phyloP scores from a whole-genome alignment of 176 grass and related monocot genomes.

The Oryza brachyantha region DNA sequence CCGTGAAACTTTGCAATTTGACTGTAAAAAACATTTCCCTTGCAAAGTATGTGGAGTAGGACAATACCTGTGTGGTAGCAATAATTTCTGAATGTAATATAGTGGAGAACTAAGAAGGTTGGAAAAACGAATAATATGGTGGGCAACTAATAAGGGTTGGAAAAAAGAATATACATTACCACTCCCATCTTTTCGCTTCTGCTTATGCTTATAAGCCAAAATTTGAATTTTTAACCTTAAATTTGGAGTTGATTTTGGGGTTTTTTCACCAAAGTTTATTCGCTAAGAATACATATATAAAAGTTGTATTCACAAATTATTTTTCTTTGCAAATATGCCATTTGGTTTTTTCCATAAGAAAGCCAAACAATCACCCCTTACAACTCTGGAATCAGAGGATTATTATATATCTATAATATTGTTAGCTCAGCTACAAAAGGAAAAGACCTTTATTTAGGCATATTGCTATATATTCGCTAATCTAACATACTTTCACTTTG shows the following conservation, averaged over 20 bases:
- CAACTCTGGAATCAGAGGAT: neutral
- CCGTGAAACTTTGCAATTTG: neutral
- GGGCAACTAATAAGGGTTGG: neutral
- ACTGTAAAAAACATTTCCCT: neutral
- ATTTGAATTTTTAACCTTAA: too few relatives aligned
- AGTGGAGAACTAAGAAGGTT: neutral
- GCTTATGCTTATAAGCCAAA: too few relatives aligned
- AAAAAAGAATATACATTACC: neutral
- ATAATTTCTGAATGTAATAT: neutral
- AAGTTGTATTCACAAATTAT: too few relatives aligned
- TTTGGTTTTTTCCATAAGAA: too few relatives aligned
- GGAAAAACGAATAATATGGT: too few relatives aligned
- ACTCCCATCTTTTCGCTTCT: too few relatives aligned
- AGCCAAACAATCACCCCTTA: too few relatives aligned
- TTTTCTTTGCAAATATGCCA: too few relatives aligned
- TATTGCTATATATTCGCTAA: slow-evolving; percentile 5
- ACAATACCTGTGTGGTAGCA: neutral
- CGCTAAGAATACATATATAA: too few relatives aligned
- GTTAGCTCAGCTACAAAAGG: neutral
- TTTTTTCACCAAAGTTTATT: too few relatives aligned
- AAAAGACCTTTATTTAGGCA: neutral
- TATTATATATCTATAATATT: neutral
- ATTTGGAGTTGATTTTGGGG: too few relatives aligned
- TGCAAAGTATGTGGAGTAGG: neutral
- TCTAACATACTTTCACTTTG: neutral